Base-by-base conservation (phyloP, 164 flowering plant species). In the Macadamia tetraphylla region DNA sequence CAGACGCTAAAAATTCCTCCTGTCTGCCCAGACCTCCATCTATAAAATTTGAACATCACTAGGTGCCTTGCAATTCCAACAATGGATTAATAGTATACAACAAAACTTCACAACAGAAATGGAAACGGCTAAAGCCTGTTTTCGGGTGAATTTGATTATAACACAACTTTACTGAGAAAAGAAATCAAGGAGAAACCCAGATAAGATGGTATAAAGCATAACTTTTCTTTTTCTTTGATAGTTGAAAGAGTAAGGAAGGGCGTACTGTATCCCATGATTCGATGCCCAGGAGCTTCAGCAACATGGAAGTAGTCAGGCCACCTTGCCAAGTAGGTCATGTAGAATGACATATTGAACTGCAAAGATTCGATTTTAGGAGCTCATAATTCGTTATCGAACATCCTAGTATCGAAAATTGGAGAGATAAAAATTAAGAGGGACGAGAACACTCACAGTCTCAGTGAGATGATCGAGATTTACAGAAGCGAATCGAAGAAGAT, bases 311-410 rank as follows among this genome's bases (percentile, higher is more conserved):
- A 94, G 57, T 94, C 97, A 2, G 98, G 97, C 97, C 97, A 94
- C 71, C 97, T 77, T 4, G 96, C 97, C 73, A 90, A 73, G 74
- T 94, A 94, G 29, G 95, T 90, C 96, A 94, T 88, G 78, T 94
- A 94, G 79, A 94, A 94, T 1, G 98, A 91, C 98, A 94, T 88
- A 67, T 91, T 94, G 82, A 94, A 94, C 98, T 94, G 89, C 58
- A 29, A 29, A 46, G 13, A 3, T 46, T 11, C 51, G 12, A 11
- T 11, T 11, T 46, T 1, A 46, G 51, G 12, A 46, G 51, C 13
- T 46, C 13, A 0, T 9, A 3, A 46, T 15, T 62, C 35, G 44
- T 8, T 10, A 23, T 44, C 13, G 6, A 9, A 29, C 6, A 44
- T n/a, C 52, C n/a, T 10, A 29, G 6, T 11, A 65, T 17, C 12